These are phyloP conservation scores for Protomyces gravidus DNA, from an alignment of 1,139 yeast species.

Conservation along the genomic window DNA sequence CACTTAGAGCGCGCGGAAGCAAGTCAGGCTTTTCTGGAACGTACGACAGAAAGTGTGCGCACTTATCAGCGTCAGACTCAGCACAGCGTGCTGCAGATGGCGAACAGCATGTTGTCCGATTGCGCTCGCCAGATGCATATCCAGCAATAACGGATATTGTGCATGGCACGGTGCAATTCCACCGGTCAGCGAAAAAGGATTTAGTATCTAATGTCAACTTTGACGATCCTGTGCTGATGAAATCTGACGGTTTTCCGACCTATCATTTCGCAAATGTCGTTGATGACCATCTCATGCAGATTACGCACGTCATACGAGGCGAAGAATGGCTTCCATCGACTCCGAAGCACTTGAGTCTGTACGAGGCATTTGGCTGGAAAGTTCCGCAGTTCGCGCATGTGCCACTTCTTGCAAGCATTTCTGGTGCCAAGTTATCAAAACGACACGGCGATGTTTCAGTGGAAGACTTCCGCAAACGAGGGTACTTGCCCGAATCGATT, in stretches of 20 bases:
- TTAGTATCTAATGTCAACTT: conserved; percentile 48
- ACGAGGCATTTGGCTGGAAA: conserved; percentile 79
- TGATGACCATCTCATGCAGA: conserved; percentile 87
- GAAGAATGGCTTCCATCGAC: conserved; percentile 98
- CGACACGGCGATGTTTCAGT: conserved; percentile 76
- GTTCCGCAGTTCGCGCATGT: conserved; percentile 83
- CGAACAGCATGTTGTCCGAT: conserved; percentile 40
- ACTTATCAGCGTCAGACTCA: conserved; percentile 46
- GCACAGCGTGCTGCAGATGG: conserved; percentile 40
- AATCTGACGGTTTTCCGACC: conserved; percentile 91
- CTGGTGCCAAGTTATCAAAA: conserved; percentile 79
- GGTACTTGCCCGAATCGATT: conserved; percentile 79
- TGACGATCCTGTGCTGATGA: conserved; percentile 84
- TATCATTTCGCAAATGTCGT: conserved; percentile 94
- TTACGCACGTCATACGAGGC: conserved; percentile 92
- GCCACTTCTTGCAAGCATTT: conserved; percentile 70
- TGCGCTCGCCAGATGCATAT: conserved; percentile 28
- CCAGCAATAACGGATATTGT: conserved; percentile 25
- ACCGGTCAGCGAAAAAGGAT: conserved; percentile 30
- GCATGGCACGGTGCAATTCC: conserved; percentile 24
- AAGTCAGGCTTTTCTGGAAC: conserved; percentile 81
- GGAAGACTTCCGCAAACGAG: conserved; percentile 43
- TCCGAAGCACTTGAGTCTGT: conserved; percentile 86
- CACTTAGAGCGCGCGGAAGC: conserved; percentile 67
- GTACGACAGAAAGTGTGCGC: conserved; percentile 75